Evolutionary conservation across 2,329 filamentous ascomycete species (phyloP), one percentile per base, ranked within the genome.

Genomic region (Microcyclospora pomicola): DNA sequence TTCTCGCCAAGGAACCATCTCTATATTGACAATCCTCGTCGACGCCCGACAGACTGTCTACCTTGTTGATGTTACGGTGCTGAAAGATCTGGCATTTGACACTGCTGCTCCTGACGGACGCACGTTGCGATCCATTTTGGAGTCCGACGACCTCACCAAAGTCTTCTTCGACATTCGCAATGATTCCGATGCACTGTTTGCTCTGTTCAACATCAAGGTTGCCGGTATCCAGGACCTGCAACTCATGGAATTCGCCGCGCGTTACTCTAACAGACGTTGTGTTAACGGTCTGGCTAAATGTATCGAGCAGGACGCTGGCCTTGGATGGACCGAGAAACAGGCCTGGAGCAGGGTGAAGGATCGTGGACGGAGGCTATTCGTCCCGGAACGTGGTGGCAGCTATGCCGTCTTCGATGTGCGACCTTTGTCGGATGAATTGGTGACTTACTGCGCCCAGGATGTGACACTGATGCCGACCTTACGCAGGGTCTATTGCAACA

Each of bases 91-190:
- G 15, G 62, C 62, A 0, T 72, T 75, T 41, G 44, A 42, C n/a
- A 65, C 59, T n/a, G 33, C 36, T 5, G 37, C 14, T 14, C 9
- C 27, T 3, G 46, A 45, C 19, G 51, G 49, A 3, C 33, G 29
- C n/a, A 54, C 44, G 2, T 41, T 60, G 1, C 63, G 64, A 42
- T 33, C 34, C 0, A 60, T 75, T 9, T 50, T 75, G 1, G 65
- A 75, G 50, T 62, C 58, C 0, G 6, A 42, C 0, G 7, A 34
- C 0, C 64, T 68, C 12, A 52, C 56, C 0, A 76, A 77, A 44
- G 65, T 68, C 24, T 63, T 77, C 42, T 77, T 75, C 46, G 73
- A 78, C 42, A 59, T 77, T 12, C 68, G 72, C 2, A 71, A 69
- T 43, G 71, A 75, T 46, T 71, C 73, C 0, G 68, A 76, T 45